Conservation (phyloP, 208 protist species). For the Leishmania turanica region DNA sequence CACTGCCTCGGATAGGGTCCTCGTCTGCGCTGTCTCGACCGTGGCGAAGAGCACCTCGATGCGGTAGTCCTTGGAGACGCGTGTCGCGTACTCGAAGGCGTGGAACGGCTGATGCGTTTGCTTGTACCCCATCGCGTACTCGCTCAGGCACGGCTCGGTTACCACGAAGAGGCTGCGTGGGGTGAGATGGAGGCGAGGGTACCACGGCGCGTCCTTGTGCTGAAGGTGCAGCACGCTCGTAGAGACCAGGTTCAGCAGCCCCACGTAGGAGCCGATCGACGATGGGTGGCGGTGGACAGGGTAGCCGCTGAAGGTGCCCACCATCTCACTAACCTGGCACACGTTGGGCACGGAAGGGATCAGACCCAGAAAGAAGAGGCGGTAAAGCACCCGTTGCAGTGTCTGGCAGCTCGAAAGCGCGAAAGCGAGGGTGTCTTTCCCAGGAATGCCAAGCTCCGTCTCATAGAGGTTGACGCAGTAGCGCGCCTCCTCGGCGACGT, state of each 20-base stretch:
- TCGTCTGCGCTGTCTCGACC: constrained; percentile 73
- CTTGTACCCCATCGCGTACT: constrained; percentile 90
- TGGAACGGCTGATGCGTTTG: constrained; percentile 86
- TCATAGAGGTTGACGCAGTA: constrained; percentile 93
- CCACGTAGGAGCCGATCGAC: constrained; percentile 84
- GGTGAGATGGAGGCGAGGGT: constrained; percentile 76
- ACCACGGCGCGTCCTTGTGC: constrained; percentile 85
- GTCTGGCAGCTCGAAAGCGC: constrained; percentile 61
- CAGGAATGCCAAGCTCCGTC: constrained; percentile 72
- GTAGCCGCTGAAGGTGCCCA: constrained; percentile 89
- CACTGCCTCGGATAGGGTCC: constrained; percentile 63
- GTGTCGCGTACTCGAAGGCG: constrained; percentile 87
- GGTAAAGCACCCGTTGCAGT: constrained; percentile 70
- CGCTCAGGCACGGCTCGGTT: constrained; percentile 72
- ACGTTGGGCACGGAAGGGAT: constrained; percentile 87
- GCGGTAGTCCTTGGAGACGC: constrained; percentile 91
- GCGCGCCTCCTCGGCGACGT: constrained; percentile 85
- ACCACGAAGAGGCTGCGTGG: constrained; percentile 88
- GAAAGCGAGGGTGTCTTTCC: constrained; percentile 87
- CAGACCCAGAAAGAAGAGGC: constrained; percentile 82
- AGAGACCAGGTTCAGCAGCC: constrained; percentile 87
- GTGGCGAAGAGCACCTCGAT: constrained; percentile 91
- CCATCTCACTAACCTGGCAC: constrained; percentile 90
- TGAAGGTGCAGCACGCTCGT: constrained; percentile 83
- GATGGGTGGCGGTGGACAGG: constrained; percentile 82